Conservation (phyloP, 2,329 filamentous ascomycete species). For the Pseudocercospora eumusae region DNA sequence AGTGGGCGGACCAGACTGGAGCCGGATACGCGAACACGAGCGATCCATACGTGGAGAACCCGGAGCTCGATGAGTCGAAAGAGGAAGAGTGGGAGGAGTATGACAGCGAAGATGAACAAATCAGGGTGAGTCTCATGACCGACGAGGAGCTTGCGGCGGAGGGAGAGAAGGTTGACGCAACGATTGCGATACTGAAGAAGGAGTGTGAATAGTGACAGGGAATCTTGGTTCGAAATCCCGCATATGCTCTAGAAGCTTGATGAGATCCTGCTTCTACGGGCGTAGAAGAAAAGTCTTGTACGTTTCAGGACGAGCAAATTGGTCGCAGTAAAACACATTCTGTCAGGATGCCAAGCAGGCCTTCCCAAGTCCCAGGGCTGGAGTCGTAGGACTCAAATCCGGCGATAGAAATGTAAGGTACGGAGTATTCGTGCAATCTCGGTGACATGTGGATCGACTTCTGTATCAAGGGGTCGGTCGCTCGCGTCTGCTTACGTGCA, state of each 20-base stretch:
- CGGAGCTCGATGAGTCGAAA: neutral
- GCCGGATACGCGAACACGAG: conserved; percentile 3
- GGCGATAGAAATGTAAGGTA: neutral
- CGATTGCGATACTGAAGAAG: neutral
- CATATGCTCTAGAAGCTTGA: neutral
- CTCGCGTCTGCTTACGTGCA: no score
- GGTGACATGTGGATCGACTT: no score
- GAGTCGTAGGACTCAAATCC: neutral
- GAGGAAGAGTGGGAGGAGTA: neutral
- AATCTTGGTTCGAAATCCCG: neutral
- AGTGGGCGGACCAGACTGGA: conserved; percentile 7
- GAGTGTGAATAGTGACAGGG: neutral
- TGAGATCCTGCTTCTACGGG: neutral
- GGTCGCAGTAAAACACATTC: neutral
- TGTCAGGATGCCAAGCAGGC: neutral
- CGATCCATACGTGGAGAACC: neutral
- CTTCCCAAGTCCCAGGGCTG: neutral
- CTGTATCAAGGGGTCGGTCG: no score
- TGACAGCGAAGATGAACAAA: neutral
- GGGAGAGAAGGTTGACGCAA: neutral
- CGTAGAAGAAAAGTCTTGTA: neutral
- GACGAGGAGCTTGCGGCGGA: neutral
- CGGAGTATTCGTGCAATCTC: no score
- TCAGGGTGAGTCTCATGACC: neutral
- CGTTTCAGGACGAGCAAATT: neutral